Percentiles rank a stretch among this genome's conserved stretches.
Conservation (phyloP, 2,329 filamentous ascomycete genomes). For the Didymella segeticola region DNA sequence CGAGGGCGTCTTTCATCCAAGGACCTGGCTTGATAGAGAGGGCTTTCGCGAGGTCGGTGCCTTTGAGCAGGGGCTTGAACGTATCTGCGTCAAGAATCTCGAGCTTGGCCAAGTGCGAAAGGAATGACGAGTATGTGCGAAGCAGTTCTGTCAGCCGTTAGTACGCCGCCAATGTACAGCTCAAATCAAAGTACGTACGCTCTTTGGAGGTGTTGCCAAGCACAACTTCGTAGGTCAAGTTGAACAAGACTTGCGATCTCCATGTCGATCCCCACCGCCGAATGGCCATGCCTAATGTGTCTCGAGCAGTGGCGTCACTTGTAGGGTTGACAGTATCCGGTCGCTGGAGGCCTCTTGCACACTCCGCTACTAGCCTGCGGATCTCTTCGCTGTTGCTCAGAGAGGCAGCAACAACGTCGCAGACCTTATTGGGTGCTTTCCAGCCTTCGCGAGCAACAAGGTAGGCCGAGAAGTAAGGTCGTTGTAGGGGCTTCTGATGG, state of each 20-base stretch:
- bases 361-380: conserved; percentile 62
- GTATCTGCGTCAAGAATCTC: conserved; percentile 59
- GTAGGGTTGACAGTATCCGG: conserved; percentile 54
- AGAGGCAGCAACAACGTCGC: conserved; percentile 70
- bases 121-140: conserved; percentile 60
- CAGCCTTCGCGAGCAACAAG: conserved; percentile 78
- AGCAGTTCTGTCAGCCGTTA: conserved; percentile 51
- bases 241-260: conserved; percentile 73
- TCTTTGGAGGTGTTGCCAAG: conserved; percentile 48
- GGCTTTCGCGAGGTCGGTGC: conserved; percentile 72
- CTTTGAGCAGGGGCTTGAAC: conserved; percentile 68
- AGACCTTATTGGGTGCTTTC: conserved; percentile 77
- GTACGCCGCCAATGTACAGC: not conserved
- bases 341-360: conserved; percentile 57
- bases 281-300: conserved; percentile 76
- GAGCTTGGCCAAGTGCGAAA: conserved; percentile 58
- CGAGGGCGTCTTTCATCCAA: conserved; percentile 85
- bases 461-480: conserved; percentile 57
- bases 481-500: conserved; percentile 54
- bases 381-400: conserved; percentile 70
- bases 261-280: conserved; percentile 75
- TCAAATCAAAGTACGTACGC: conserved; percentile 45
- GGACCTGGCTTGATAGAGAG: conserved; percentile 73
- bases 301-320: conserved; percentile 58
- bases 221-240: conserved; percentile 69